Evolutionary conservation across 1,139 yeast species (phyloP), one percentile per base, ranked within the genome.

Genomic region (Yamadazyma atmosphaerica): DNA sequence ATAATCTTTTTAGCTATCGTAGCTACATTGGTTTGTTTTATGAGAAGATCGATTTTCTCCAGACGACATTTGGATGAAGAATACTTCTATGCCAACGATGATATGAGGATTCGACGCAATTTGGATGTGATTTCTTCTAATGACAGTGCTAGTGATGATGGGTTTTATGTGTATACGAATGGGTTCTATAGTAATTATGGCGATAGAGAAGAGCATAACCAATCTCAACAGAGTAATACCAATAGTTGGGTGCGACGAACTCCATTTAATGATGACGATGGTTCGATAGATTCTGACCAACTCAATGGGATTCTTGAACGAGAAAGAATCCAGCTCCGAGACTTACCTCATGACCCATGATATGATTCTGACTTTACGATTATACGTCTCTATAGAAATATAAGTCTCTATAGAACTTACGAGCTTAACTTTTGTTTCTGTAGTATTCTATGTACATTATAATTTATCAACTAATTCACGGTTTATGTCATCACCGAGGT

Each of bases 121-220:
- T 47, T 57, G 18, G 53, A 51, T 25, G 44, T 52, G 4, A 50
- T 46, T 22, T 51, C 50, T 23, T 39, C 49, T 30, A 36, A 39
- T 29, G 74, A 68, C 37, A 49, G 59, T 12, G 65, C 55, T 7
- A 69, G 76, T 46, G 77, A 72, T 38, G 76, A 70, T 44, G 77
- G 77, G 8, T 69, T 72, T 39, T 66, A 60, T 44, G 72, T 70
- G 8, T 71, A 66, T 44, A 66, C 77, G 3, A 66, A 69, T 44
- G 76, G 75, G n/a, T 70, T 70, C 43, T 59, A 61, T 47, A 47
- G 52, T 38, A 50, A 47, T 34, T 50, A 49, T 24, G 52, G 44
- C 5, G 49, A 45, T 21, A 32, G 51, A 35, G 51, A 44, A 14
- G 42, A 46, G 18, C 42, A 45, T 29, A 49, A 44, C 33, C 47